Evolutionary conservation across 352 stramenopile genomes (phyloP).

Genomic region (Phytophthora macrochlamydospora): DNA sequence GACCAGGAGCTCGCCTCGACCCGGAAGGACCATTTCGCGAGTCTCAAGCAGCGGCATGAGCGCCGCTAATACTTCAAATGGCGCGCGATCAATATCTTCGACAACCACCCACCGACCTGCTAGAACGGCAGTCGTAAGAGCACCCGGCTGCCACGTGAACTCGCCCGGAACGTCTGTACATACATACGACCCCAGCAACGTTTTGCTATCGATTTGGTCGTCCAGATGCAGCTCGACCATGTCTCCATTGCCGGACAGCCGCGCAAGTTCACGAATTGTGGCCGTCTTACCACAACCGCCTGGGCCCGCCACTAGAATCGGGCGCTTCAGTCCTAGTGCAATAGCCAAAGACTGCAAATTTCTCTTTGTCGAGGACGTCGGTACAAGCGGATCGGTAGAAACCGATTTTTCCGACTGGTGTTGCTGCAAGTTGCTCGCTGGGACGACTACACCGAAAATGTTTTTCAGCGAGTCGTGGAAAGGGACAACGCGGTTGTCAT

Average conservation of each 20-base stretch:
- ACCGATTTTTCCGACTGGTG: slow-evolving; percentile 15
- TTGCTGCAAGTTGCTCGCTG: slow-evolving; percentile 54
- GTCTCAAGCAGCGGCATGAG: slow-evolving; percentile 97
- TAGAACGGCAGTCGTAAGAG: slow-evolving; percentile 95
- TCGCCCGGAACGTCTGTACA: slow-evolving; percentile 98
- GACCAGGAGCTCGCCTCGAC: slow-evolving; percentile 88
- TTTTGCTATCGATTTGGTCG: slow-evolving; percentile 99
- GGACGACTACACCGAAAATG: slow-evolving; percentile 84
- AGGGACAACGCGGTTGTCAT: slow-evolving; percentile 22
- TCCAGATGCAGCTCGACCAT: slow-evolving; percentile 99
- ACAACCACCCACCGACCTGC: slow-evolving; percentile 98
- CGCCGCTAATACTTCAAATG: slow-evolving; percentile 97
- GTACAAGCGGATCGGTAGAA: slow-evolving; percentile 44
- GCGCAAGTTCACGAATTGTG: slow-evolving; percentile 80
- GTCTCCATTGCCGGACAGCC: slow-evolving; percentile 77
- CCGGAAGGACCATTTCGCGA: slow-evolving; percentile 93
- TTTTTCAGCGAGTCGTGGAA: slow-evolving; percentile 83
- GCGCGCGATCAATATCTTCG: slow-evolving; percentile 98
- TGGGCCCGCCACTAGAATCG: slow-evolving; percentile 74
- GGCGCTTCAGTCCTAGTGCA: slow-evolving; percentile 75
- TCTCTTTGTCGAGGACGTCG: slow-evolving; percentile 72
- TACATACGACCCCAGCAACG: slow-evolving; percentile 97
- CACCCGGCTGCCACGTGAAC: slow-evolving; percentile 98
- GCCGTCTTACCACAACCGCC: slow-evolving; percentile 85
- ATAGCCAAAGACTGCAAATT: slow-evolving; percentile 86